Percentiles rank a stretch among this genome's conserved stretches.
Evolutionary conservation across 257 asterid species (phyloP).

Genomic region (Solanum neorickii): DNA sequence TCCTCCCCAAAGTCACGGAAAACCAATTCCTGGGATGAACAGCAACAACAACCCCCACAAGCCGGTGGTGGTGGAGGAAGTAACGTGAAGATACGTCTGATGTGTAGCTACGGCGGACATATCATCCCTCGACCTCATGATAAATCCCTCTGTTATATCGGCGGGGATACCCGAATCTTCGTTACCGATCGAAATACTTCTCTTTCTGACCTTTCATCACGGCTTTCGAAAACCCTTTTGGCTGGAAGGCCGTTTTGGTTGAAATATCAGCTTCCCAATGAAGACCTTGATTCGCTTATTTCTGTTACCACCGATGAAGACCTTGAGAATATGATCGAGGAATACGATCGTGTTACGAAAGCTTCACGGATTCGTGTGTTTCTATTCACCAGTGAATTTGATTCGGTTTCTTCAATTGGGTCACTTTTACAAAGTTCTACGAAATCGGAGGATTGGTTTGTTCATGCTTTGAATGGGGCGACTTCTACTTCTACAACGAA

Average conservation of each 20-base stretch:
- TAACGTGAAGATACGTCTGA: slow-evolving; percentile 54
- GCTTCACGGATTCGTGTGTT: slow-evolving; percentile 53
- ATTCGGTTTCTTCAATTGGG: slow-evolving; percentile 23
- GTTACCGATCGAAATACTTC: slow-evolving; percentile 56
- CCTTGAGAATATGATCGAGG: slow-evolving; percentile 85
- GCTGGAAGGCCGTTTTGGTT: slow-evolving; percentile 38
- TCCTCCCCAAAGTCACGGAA: slow-evolving; percentile 62
- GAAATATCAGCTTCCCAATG: slow-evolving; percentile 77
- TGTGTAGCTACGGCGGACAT: slow-evolving; percentile 97
- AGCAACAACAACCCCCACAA: slow-evolving; percentile 12
- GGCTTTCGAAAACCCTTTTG: slow-evolving; percentile 66
- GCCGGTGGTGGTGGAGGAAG: neutral
- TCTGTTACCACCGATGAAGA: slow-evolving; percentile 81
- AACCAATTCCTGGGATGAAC: slow-evolving; percentile 58
- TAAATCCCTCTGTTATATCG: slow-evolving; percentile 73
- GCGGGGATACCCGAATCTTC: slow-evolving; percentile 88
- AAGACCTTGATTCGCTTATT: slow-evolving; percentile 78
- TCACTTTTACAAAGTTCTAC: slow-evolving; percentile 32
- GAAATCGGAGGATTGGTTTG: slow-evolving; percentile 83
- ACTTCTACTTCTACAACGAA: slow-evolving; percentile 12
- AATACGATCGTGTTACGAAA: slow-evolving; percentile 64
- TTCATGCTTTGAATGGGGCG: slow-evolving; percentile 48
- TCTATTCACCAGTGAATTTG: slow-evolving; percentile 9
- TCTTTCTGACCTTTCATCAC: slow-evolving; percentile 48
- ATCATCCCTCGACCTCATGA: slow-evolving; percentile 96